Percentiles rank a stretch among this genome's conserved stretches.
Evolutionary conservation across 176 grass and related monocot species (phyloP).

Genomic region (Juncus inflexus): DNA sequence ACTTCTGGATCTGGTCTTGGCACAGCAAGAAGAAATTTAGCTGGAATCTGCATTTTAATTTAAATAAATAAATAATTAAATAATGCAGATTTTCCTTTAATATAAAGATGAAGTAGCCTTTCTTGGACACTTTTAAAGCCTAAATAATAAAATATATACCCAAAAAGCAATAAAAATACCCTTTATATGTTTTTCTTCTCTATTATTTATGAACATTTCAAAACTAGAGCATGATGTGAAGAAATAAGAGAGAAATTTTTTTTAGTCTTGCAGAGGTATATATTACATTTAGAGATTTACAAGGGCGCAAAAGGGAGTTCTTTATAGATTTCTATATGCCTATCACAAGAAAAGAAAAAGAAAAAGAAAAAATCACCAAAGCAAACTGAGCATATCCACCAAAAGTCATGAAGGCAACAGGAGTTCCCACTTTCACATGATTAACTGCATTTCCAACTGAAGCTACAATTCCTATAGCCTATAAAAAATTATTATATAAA

Average conservation of each 20-base stretch:
- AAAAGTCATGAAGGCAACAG: slow-evolving; percentile 95
- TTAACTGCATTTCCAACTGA: slow-evolving; percentile 72
- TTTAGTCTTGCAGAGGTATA: not conserved
- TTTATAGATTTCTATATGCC: slow-evolving; percentile 20
- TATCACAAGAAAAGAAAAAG: too few relatives aligned
- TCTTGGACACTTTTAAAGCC: too few relatives aligned
- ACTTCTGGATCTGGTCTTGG: slow-evolving; percentile 91
- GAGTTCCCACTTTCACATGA: slow-evolving; percentile 81
- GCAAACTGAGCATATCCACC: slow-evolving; percentile 89
- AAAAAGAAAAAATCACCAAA: slow-evolving; percentile 39
- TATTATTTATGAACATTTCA: not conserved
- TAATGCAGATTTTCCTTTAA: slow-evolving; percentile 6
- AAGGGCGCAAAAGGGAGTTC: not conserved
- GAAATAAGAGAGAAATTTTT: not conserved
- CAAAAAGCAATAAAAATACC: not conserved
- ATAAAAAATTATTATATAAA: slow-evolving; percentile 20
- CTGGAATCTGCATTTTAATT: slow-evolving; percentile 53
- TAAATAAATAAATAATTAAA: slow-evolving; percentile 11
- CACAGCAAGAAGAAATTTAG: slow-evolving; percentile 92
- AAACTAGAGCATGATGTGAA: not conserved
- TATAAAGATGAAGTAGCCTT: too few relatives aligned
- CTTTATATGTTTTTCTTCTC: not conserved
- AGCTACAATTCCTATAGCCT: slow-evolving; percentile 92
- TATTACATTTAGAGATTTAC: not conserved
- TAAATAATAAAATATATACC: slow-evolving; percentile 15